Base-by-base conservation (phyloP, 768 basidiomycete genomes). In the Tylopilus intermedius region DNA sequence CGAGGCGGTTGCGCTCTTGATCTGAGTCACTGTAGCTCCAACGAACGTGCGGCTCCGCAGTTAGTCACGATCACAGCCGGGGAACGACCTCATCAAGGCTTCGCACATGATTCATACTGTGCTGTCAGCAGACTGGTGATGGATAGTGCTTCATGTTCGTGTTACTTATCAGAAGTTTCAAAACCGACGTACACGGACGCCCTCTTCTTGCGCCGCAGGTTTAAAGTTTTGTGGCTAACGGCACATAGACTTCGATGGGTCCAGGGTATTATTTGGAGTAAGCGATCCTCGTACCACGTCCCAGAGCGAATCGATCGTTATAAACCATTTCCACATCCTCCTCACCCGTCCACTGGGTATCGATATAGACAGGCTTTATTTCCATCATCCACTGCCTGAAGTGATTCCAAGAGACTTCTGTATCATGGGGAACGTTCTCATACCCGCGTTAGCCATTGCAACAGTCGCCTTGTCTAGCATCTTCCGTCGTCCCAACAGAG, bases 381-480 rank as follows among this genome's bases (percentile, higher is more conserved):
- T 9, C 18, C 21, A 21, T 18, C 39, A 5, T 21, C 18, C 18
- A 3, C 10, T n/a, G 6, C 38, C 18, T 21, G 38, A 18, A 21
- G 21, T 4, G 18, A 37, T 39, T 10, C 21, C 18, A 2, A 27
- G 13, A 27, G 14, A 27, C 26, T 27, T 26, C 8, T 10, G 26
- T 13, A 27, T 39, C 8, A 58, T 58, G 57, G 56, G 57, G 0
- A 45, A 45, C n/a, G 50, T 40, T 5, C 7, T 58, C 0, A 32
- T 24, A 15, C 43, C 47, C 8, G 8, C 29, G 27, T 5, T 50
- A 14, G 8, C 37, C 13, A n/a, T 55, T 3, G 42, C 42, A 14
- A 26, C 42, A n/a, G 15, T 8, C 14, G 42, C 26, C 26, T 0
- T 43, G 1, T 43, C 24, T n/a, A 13, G 14, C 9, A 26, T 43